Evolutionary conservation across 1,139 yeast genomes (phyloP).

Genomic region (Scheffersomyces titani): DNA sequence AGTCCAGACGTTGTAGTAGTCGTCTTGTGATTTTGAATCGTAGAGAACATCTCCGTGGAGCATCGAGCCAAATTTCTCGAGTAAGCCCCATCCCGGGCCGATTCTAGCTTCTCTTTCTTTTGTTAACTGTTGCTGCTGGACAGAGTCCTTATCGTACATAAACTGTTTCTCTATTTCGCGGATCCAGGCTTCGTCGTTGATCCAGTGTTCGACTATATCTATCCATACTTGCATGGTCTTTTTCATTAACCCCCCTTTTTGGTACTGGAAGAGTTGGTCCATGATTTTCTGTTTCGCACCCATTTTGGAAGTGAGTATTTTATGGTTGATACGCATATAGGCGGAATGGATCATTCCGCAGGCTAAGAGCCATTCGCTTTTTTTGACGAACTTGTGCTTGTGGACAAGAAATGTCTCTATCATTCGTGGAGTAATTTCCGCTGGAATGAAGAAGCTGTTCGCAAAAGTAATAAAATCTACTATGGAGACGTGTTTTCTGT

Average conservation of each 20-base stretch:
- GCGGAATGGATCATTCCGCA: slow-evolving; percentile 67
- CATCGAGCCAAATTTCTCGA: slow-evolving; percentile 39
- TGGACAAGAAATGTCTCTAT: slow-evolving; percentile 53
- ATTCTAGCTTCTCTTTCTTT: slow-evolving; percentile 31
- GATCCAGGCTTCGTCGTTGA: slow-evolving; percentile 59
- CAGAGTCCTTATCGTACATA: slow-evolving; percentile 30
- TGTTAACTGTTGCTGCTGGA: slow-evolving; percentile 19
- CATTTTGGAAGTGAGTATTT: slow-evolving; percentile 42
- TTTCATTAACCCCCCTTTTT: slow-evolving; percentile 52
- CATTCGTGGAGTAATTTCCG: slow-evolving; percentile 49
- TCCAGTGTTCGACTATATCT: slow-evolving; percentile 51
- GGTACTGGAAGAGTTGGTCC: slow-evolving; percentile 52
- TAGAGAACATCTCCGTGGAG: slow-evolving; percentile 32
- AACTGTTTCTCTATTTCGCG: slow-evolving; percentile 42
- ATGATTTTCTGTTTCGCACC: slow-evolving; percentile 51
- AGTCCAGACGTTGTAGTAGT: slow-evolving; percentile 38
- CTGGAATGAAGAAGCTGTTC: slow-evolving; percentile 63
- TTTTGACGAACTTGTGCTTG: slow-evolving; percentile 49
- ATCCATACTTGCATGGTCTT: slow-evolving; percentile 54
- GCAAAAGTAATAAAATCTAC: slow-evolving; percentile 60
- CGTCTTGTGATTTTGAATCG: slow-evolving; percentile 27
- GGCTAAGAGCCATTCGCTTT: slow-evolving; percentile 67
- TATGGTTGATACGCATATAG: slow-evolving; percentile 54
- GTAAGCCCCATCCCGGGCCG: slow-evolving; percentile 35
- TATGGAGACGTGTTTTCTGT: slow-evolving; percentile 33